Evolutionary conservation across 352 stramenopile species (phyloP), one percentile per base, ranked within the genome.

Genomic region (Pythium monospermum): DNA sequence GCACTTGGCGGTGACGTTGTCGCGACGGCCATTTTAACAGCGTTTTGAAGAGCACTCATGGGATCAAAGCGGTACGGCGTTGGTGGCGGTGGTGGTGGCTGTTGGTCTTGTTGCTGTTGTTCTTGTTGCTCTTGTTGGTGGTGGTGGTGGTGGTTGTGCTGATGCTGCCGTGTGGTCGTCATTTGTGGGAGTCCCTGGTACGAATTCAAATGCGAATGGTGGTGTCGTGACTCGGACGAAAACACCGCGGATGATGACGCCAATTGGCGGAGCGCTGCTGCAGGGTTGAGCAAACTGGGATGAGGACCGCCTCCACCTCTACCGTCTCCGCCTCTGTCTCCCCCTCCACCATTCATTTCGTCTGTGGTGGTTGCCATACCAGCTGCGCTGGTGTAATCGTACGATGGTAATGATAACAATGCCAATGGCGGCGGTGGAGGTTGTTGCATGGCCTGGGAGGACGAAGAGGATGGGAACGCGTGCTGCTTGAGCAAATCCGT

Each of bases 41-140:
- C 54, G 49, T 57, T 80, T 43, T 90, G 78, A 22, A 86, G 61
- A 25, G 76, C 76, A 36, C 65, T 67, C 30, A 90, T 68, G 21
- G 75, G 73, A 19, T 89, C 71, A 47, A 86, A 87, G 2, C 54
- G 61, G 52, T 86, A 85, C 19, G 50, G 45, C 0, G 0, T 35
- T 35, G 48, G 16, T 25, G 28, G 26, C 16, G 33, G 32, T 18
- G 52, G 2, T 27, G 33, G 10, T 19, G 48, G 28, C 0, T 39
- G 6, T 5, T 31, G 33, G 18, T 41, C 21, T 13, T 36, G 21
- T 7, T 16, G 23, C 52, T 50, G 26, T 25, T 39, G 23, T 57
- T 47, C 15, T 59, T 18, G 23, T 51, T 38, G 44, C 30, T 45
- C 23, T 5, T 31, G 28, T 13, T 47, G 52, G 8, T 21, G 19